These are phyloP conservation scores for Lactarius sp. DNA, from an alignment of 768 basidiomycete genomes.

Conservation along the genomic window DNA sequence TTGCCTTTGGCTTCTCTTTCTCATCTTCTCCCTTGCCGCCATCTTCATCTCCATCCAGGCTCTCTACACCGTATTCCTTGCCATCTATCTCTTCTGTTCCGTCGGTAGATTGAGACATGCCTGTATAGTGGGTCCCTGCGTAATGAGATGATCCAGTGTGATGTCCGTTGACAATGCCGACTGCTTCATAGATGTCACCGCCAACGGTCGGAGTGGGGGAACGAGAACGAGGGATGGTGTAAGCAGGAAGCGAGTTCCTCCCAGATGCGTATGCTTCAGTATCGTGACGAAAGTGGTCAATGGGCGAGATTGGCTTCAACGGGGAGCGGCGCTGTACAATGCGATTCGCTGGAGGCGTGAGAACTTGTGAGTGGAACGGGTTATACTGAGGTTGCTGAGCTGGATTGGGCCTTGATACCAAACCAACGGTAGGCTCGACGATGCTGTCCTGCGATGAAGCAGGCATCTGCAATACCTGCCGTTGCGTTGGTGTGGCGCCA, in stretches of 20 bases:
- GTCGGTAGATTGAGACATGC: constrained; percentile 7
- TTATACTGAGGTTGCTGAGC: constrained; percentile 6
- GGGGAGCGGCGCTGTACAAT: constrained; percentile 19
- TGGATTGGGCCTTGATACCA: constrained; percentile 8
- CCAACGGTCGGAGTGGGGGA: constrained; percentile 73
- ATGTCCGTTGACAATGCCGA: constrained; percentile 52
- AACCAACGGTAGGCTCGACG: constrained; percentile 4
- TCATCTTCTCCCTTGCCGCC: constrained; percentile 25
- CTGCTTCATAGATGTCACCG: constrained; percentile 64
- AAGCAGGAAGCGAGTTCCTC: constrained; percentile 44
- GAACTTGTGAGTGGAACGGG: constrained; percentile 10
- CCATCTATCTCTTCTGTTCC: not conserved
- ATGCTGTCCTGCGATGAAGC: constrained; percentile 6
- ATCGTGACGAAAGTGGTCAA: constrained; percentile 62
- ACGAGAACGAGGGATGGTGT: constrained; percentile 55
- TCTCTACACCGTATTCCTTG: not conserved
- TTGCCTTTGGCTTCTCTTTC: constrained; percentile 13
- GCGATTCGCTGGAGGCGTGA: constrained; percentile 19
- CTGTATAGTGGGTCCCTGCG: constrained; percentile 10
- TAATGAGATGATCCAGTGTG: constrained; percentile 37
- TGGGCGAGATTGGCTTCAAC: constrained; percentile 29
- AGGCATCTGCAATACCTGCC: constrained; percentile 2
- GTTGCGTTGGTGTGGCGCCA: not conserved
- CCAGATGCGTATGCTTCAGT: constrained; percentile 68
- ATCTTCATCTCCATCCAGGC: constrained; percentile 20